A percentile compares a stretch with the other conserved stretches of the same genome.
Evolutionary conservation across 768 basidiomycete species (phyloP).

Genomic region (Suillus paluster): DNA sequence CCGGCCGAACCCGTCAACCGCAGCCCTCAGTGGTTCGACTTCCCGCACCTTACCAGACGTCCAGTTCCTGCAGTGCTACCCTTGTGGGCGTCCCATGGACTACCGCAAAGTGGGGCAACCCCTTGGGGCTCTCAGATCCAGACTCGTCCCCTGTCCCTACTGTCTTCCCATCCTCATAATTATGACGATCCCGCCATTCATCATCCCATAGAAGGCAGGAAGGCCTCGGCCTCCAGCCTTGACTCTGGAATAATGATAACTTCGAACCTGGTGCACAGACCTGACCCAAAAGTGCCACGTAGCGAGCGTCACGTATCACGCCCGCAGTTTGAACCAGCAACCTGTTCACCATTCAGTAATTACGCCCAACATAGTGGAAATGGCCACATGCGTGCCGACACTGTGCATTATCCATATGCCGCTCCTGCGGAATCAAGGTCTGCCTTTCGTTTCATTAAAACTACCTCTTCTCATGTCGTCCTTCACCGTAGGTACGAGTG

Average conservation of each 20-base stretch:
- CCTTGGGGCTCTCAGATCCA: conserved; percentile 11
- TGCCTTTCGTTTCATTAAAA: background rate
- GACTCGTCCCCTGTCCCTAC: background rate
- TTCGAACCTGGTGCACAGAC: conserved; percentile 10
- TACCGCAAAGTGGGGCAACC: background rate
- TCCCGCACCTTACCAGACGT: conserved; percentile 30
- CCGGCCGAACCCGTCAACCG: conserved; percentile 15
- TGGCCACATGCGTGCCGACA: background rate
- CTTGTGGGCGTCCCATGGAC: background rate
- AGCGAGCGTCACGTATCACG: background rate
- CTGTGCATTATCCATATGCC: background rate
- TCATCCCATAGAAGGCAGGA: conserved; percentile 13
- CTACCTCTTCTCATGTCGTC: background rate
- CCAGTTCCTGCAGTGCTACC: conserved; percentile 29
- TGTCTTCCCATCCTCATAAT: background rate
- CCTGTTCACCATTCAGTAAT: background rate
- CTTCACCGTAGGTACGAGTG: conserved; percentile 11
- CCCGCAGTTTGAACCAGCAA: conserved; percentile 4
- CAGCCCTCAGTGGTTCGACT: conserved; percentile 30
- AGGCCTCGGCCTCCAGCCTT: conserved; percentile 15
- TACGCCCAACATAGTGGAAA: conserved; percentile 3
- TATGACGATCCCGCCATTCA: conserved; percentile 16
- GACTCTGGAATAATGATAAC: conserved; percentile 16
- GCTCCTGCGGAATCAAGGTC: conserved; percentile 18
- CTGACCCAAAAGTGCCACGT: conserved; percentile 12